These are phyloP conservation scores for Nemania sp. DNA, from an alignment of 2,329 filamentous ascomycete species.

Conservation along the genomic window DNA sequence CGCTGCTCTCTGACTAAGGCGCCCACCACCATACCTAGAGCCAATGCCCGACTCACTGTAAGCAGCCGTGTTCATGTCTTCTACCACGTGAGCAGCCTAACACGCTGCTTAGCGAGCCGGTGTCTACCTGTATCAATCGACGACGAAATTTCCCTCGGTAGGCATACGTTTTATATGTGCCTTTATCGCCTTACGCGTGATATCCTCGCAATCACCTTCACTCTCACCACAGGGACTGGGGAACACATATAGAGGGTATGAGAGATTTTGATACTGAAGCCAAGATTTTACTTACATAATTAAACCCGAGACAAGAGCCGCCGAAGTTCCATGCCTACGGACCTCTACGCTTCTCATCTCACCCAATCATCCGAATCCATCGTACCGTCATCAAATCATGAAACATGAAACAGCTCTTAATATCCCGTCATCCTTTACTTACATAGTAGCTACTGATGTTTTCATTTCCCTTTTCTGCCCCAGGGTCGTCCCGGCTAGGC, in stretches of 20 bases:
- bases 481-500: not conserved
- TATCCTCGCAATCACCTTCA: too few species aligned
- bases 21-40: not conserved
- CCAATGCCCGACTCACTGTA: too few species aligned
- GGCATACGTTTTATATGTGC: too few species aligned
- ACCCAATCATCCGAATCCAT: conserved; percentile 9
- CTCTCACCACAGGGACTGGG: too few species aligned
- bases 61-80: not conserved
- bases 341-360: conserved; percentile 3
- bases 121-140: too few species aligned
- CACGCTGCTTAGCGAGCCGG: not conserved
- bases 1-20: too few species aligned
- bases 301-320: conserved; percentile 2
- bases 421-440: too few species aligned
- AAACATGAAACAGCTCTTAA: conserved; percentile 20
- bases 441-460: not conserved
- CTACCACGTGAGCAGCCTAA: conserved; percentile 6
- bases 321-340: not conserved
- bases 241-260: too few species aligned
- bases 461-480: not conserved
- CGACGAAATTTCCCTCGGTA: too few species aligned
- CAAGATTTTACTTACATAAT: not conserved
- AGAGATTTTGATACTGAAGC: too few species aligned
- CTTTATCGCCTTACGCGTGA: too few species aligned
- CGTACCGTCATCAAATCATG: conserved; percentile 13